Evolutionary conservation across 768 basidiomycete species (phyloP).

Genomic region (Mycena vulgaris): DNA sequence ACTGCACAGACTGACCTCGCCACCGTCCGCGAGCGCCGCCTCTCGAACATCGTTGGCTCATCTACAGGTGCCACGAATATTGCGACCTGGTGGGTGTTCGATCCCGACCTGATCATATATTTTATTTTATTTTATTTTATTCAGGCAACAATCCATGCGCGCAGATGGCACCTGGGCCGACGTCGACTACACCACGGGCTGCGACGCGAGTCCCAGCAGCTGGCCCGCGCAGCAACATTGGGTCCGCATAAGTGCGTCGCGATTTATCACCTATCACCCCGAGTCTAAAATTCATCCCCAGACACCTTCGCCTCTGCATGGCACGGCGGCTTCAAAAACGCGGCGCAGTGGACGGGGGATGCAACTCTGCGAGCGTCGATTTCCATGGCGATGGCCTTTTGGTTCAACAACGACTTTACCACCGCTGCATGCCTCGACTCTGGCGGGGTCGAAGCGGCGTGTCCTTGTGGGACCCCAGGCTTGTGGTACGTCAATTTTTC

Average conservation of each 20-base stretch:
- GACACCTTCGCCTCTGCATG: conserved; percentile 66
- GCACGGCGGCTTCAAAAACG: conserved; percentile 62
- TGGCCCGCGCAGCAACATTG: conserved; percentile 73
- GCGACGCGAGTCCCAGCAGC: conserved; percentile 65
- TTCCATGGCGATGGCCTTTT: conserved; percentile 61
- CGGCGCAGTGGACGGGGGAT: conserved; percentile 55
- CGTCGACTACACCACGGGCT: conserved; percentile 69
- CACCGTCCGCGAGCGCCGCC: conserved; percentile 53
- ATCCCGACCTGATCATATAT: not conserved
- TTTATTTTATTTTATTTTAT: conserved; percentile 38
- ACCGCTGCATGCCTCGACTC: conserved; percentile 60
- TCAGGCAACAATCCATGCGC: conserved; percentile 51
- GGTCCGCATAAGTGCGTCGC: conserved; percentile 57
- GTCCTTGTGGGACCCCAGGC: conserved; percentile 65
- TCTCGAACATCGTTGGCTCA: conserved; percentile 57
- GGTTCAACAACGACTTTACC: conserved; percentile 69
- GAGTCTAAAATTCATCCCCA: conserved; percentile 39
- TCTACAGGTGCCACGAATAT: conserved; percentile 58
- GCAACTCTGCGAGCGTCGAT: conserved; percentile 52
- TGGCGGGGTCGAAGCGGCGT: conserved; percentile 59
- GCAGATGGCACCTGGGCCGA: conserved; percentile 61
- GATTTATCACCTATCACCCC: not conserved
- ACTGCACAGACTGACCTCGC: conserved; percentile 48
- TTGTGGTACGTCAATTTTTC: conserved; percentile 32
- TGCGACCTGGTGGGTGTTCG: conserved; percentile 50